These are phyloP conservation scores for Saposhnikovia divaricata DNA, from an alignment of 129 eudicot species.

Conservation along the genomic window DNA sequence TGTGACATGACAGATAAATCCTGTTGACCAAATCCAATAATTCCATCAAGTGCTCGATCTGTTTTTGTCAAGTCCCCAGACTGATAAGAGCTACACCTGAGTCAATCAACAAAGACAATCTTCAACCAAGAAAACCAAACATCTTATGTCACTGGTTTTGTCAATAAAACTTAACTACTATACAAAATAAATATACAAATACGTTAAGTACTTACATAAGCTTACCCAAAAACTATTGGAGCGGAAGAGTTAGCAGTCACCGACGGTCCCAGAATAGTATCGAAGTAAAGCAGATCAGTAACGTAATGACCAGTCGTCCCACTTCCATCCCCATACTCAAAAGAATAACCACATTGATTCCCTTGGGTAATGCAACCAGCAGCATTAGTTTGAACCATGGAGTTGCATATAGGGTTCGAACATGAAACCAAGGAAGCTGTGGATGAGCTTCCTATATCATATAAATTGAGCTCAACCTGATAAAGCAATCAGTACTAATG, in stretches of 20 bases:
- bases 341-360: slow-evolving; percentile 68
- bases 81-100: slow-evolving; percentile 91
- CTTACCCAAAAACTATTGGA: slow-evolving; percentile 81
- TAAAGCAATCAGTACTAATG: slow-evolving; percentile 8
- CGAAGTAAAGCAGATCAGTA: slow-evolving; percentile 72
- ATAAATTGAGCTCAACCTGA: slow-evolving; percentile 71
- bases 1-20: slow-evolving; percentile 80
- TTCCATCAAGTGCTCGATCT: slow-evolving; percentile 90
- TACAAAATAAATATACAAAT: not conserved
- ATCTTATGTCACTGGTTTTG: not conserved
- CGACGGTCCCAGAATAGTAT: slow-evolving; percentile 60
- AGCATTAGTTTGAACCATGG: slow-evolving; percentile 51
- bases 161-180: not conserved
- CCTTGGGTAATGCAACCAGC: slow-evolving; percentile 54
- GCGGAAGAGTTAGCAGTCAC: slow-evolving; percentile 82
- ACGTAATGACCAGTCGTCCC: slow-evolving; percentile 85
- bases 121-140: not conserved
- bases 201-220: slow-evolving; percentile 6
- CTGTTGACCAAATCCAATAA: slow-evolving; percentile 86
- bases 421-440: slow-evolving; percentile 69
- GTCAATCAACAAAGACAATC: slow-evolving; percentile 2
- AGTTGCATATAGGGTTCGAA: slow-evolving; percentile 64
- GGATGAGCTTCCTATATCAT: slow-evolving; percentile 60
- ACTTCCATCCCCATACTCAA: slow-evolving; percentile 90
- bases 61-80: slow-evolving; percentile 81